These are phyloP conservation scores for Xanthoconium purpureum DNA, from an alignment of 768 basidiomycete genomes.

Conservation along the genomic window DNA sequence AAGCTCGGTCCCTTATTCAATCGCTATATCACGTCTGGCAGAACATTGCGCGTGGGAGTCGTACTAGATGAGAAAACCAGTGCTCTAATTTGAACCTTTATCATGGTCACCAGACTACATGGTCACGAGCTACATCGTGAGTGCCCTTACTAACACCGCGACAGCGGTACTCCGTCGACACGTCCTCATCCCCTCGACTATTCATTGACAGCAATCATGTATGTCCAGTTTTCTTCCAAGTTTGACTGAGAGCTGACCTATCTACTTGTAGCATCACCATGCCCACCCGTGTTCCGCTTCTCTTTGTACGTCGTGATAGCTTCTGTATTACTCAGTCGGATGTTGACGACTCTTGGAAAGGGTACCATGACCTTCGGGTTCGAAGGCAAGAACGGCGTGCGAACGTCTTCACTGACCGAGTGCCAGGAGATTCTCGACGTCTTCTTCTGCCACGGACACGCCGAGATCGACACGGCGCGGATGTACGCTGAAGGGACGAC, in stretches of 20 bases:
- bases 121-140: not conserved
- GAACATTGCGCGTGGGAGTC: too few relatives aligned
- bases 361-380: constrained; percentile 50
- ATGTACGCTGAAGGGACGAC: constrained; percentile 53
- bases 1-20: too few relatives aligned
- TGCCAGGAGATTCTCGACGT: constrained; percentile 45
- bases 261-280: constrained; percentile 3
- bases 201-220: too few relatives aligned
- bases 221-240: too few relatives aligned
- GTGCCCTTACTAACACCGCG: too few relatives aligned
- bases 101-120: not conserved
- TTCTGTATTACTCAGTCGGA: not conserved
- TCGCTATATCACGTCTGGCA: too few relatives aligned
- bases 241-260: too few relatives aligned
- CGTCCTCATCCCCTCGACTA: too few relatives aligned
- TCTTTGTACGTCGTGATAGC: constrained; percentile 19
- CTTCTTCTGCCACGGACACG: constrained; percentile 41
- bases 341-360: constrained; percentile 18
- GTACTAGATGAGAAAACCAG: too few relatives aligned
- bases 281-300: constrained; percentile 29
- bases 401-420: constrained; percentile 34
- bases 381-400: constrained; percentile 40
- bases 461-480: constrained; percentile 51
- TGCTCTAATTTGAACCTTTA: too few relatives aligned
- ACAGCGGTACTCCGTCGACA: not conserved